Evolutionary conservation across 2,329 filamentous ascomycete species (phyloP).

Genomic region (Leptographium radiaticola): DNA sequence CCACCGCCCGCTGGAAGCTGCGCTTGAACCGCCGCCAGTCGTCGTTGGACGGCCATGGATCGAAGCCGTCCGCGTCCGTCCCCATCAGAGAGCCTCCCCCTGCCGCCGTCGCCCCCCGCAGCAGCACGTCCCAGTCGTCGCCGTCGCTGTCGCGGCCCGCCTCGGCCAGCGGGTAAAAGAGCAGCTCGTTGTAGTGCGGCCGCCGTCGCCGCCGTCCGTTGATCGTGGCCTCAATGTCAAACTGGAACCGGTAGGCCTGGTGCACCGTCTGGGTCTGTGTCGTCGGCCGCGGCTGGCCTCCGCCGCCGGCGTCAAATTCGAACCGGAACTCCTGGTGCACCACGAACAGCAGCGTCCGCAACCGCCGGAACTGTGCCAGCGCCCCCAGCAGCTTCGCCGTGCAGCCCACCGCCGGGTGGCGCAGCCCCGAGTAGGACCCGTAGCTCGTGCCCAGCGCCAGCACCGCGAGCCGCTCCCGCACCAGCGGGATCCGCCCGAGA

Average conservation of each 20-base stretch:
- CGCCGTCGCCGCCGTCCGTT: slow-evolving; percentile 26
- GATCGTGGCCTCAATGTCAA: slow-evolving; percentile 32
- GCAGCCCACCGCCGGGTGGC: slow-evolving; percentile 31
- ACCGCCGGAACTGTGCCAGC: slow-evolving; percentile 25
- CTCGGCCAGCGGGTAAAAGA: slow-evolving; percentile 22
- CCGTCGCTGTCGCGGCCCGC: slow-evolving; percentile 1
- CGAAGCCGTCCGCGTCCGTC: slow-evolving; percentile 18
- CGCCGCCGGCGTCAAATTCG: slow-evolving; percentile 16
- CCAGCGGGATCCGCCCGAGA: slow-evolving; percentile 30
- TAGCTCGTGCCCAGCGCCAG: slow-evolving; percentile 33
- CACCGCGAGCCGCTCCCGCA: slow-evolving; percentile 25
- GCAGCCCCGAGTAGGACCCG: slow-evolving; percentile 30
- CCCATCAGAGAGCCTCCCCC: neutral
- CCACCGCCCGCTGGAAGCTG: slow-evolving; percentile 20
- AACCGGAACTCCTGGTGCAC: slow-evolving; percentile 36
- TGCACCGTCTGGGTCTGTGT: slow-evolving; percentile 23
- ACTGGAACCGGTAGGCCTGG: slow-evolving; percentile 32
- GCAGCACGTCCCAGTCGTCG: slow-evolving; percentile 12
- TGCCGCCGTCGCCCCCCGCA: neutral
- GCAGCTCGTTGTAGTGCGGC: slow-evolving; percentile 27
- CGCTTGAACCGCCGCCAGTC: slow-evolving; percentile 25
- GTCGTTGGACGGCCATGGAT: slow-evolving; percentile 26
- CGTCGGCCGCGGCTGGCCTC: neutral
- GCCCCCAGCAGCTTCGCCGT: slow-evolving; percentile 28
- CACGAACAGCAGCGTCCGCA: slow-evolving; percentile 29